Percentiles rank a stretch among this genome's conserved stretches.
phyloP scores from a whole-genome alignment of 371 early-diverging fungal species.

The Nosema granulosis region DNA sequence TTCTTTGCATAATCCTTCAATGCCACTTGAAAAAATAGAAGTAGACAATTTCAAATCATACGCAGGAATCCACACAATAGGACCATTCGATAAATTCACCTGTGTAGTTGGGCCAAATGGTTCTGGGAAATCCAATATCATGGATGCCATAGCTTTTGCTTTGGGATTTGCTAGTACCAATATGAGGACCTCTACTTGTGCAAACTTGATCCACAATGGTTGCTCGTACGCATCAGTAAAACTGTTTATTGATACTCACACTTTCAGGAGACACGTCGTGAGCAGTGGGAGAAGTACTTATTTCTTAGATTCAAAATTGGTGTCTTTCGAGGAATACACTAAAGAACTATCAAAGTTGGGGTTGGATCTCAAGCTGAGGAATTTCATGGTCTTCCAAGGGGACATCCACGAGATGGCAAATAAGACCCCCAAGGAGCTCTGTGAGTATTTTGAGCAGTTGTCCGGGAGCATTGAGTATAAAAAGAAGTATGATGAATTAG shows the following conservation, averaged over 20 bases:
- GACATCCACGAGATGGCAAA: constrained; percentile 91
- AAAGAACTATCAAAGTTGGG: constrained; percentile 75
- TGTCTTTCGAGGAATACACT: constrained; percentile 73
- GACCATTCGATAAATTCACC: constrained; percentile 88
- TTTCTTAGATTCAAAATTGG: constrained; percentile 73
- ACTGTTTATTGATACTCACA: constrained; percentile 68
- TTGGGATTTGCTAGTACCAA: constrained; percentile 80
- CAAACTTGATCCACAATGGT: constrained; percentile 72
- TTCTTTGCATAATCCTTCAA: constrained; percentile 4
- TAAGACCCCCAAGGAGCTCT: constrained; percentile 84
- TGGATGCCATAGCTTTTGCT: constrained; percentile 97
- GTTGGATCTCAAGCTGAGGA: constrained; percentile 83
- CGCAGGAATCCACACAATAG: constrained; percentile 79
- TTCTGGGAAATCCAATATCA: constrained; percentile 92
- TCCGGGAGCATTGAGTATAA: constrained; percentile 71
- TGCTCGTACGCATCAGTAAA: constrained; percentile 70
- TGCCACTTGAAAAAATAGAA: constrained; percentile 71
- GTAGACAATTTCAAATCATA: constrained; percentile 98
- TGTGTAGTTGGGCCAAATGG: constrained; percentile 98
- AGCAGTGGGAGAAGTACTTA: constrained; percentile 67
- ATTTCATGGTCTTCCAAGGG: constrained; percentile 97
- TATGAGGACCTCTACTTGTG: constrained; percentile 76
- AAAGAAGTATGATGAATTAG: constrained; percentile 55
- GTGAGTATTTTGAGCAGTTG: constrained; percentile 84
- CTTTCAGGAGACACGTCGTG: constrained; percentile 19